Evolutionary conservation across 345 rosid species (phyloP).

Genomic region (Lagerstroemia speciosa): DNA sequence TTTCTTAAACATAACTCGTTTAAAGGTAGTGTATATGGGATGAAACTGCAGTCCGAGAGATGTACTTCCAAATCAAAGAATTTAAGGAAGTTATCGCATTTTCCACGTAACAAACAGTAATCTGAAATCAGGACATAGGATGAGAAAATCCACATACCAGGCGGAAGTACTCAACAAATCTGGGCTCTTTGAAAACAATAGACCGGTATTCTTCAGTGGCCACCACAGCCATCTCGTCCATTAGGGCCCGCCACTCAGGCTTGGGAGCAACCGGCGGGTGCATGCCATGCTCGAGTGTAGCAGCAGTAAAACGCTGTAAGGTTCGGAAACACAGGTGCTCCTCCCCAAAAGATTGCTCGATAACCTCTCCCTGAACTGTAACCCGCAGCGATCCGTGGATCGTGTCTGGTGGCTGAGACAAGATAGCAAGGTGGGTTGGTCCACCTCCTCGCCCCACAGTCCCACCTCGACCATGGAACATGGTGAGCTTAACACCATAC

Average conservation of each 20-base stretch:
- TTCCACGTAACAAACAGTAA: not conserved
- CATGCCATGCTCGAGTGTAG: conserved; percentile 97
- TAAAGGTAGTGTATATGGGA: too few relatives aligned
- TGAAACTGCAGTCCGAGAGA: too few relatives aligned
- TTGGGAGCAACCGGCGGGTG: conserved; percentile 84
- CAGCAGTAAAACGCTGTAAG: conserved; percentile 93
- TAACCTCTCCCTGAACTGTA: conserved; percentile 96
- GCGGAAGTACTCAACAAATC: conserved; percentile 95
- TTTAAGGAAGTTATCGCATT: too few relatives aligned
- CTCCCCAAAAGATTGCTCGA: conserved; percentile 94
- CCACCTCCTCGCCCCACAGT: conserved; percentile 99
- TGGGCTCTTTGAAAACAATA: conserved; percentile 79
- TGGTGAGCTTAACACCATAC: conserved; percentile 81
- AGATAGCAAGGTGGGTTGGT: conserved; percentile 95
- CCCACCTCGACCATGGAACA: conserved; percentile 99
- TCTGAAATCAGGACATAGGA: not conserved
- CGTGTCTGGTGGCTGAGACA: conserved; percentile 99
- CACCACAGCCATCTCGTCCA: conserved; percentile 88
- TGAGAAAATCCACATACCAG: conserved; percentile 43
- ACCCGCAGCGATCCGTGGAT: conserved; percentile 89
- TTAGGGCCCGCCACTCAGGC: conserved; percentile 87
- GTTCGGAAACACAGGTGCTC: conserved; percentile 91
- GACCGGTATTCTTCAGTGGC: conserved; percentile 92
- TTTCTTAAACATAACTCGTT: too few relatives aligned
- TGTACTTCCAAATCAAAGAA: too few relatives aligned